A percentile compares a stretch with the other conserved stretches of the same genome.
These are phyloP conservation scores for Clohesyomyces aquaticus DNA, from an alignment of 495 filamentous ascomycete species.

Conservation along the genomic window DNA sequence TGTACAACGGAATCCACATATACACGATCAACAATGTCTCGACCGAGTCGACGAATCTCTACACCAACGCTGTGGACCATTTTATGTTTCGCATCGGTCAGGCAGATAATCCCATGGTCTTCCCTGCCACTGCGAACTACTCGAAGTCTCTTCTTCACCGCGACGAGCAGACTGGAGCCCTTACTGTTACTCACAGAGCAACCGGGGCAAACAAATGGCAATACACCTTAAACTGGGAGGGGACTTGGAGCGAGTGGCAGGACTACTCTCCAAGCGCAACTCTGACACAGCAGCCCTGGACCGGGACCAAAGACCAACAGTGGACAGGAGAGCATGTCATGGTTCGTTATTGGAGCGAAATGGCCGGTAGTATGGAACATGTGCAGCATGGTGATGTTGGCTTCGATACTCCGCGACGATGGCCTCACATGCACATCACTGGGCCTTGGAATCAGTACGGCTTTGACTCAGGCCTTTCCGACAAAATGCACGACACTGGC, in stretches of 20 bases:
- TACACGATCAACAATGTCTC: slow-evolving; percentile 64
- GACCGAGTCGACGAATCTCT: slow-evolving; percentile 39
- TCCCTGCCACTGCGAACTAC: slow-evolving; percentile 63
- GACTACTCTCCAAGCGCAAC: slow-evolving; percentile 55
- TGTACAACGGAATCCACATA: slow-evolving; percentile 68
- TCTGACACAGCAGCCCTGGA: slow-evolving; percentile 57
- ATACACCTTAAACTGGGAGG: slow-evolving; percentile 66
- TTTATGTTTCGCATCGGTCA: slow-evolving; percentile 63
- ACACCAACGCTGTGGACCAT: slow-evolving; percentile 58
- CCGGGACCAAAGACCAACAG: slow-evolving; percentile 62
- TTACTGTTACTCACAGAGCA: slow-evolving; percentile 63
- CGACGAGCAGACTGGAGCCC: slow-evolving; percentile 45
- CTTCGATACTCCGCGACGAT: slow-evolving; percentile 52
- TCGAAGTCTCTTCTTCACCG: slow-evolving; percentile 55
- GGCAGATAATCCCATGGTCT: slow-evolving; percentile 65
- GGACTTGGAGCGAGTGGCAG: slow-evolving; percentile 62
- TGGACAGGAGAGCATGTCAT: slow-evolving; percentile 70
- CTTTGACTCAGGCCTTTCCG: slow-evolving; percentile 66
- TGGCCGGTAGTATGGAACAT: slow-evolving; percentile 67
- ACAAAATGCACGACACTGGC: slow-evolving; percentile 59
- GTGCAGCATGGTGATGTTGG: slow-evolving; percentile 64
- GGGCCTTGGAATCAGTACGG: slow-evolving; percentile 71
- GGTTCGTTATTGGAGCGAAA: slow-evolving; percentile 69
- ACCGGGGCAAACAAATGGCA: slow-evolving; percentile 67
- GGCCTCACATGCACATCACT: slow-evolving; percentile 68